phyloP scores from a whole-genome alignment of 1,284 basidiomycete species.

The Rhodofomes roseus region DNA sequence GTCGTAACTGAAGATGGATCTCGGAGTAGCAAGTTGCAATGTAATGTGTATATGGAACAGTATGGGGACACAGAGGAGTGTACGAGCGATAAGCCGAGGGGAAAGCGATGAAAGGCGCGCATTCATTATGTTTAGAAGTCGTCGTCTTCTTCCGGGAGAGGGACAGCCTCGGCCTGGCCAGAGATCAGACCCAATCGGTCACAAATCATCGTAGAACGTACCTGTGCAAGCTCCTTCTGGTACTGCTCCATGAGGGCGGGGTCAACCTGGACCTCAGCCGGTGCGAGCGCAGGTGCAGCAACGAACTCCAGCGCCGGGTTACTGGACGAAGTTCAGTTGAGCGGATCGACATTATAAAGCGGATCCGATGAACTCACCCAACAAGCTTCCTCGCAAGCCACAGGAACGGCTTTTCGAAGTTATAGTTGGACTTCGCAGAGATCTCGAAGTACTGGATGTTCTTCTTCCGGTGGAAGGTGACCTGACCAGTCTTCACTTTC shows the following conservation, averaged over 20 bases:
- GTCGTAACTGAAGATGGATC: background rate
- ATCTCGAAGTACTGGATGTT: constrained; percentile 99
- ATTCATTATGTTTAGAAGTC: constrained; percentile 35
- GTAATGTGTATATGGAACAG: constrained; percentile 24
- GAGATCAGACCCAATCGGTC: background rate
- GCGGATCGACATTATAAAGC: background rate
- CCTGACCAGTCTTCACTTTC: constrained; percentile 98
- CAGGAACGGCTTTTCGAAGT: constrained; percentile 99
- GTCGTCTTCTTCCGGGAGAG: constrained; percentile 79
- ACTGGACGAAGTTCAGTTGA: constrained; percentile 34
- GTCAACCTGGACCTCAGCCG: constrained; percentile 92
- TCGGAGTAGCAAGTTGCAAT: constrained; percentile 2
- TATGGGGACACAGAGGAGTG: constrained; percentile 21
- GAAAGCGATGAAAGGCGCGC: constrained; percentile 11
- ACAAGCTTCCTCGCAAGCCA: constrained; percentile 99
- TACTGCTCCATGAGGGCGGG: constrained; percentile 81
- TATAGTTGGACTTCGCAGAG: constrained; percentile 99
- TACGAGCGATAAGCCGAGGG: constrained; percentile 17
- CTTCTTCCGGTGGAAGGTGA: constrained; percentile 99
- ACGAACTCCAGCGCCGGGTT: constrained; percentile 93
- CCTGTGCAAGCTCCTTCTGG: constrained; percentile 72
- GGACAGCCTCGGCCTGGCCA: constrained; percentile 64
- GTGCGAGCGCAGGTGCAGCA: constrained; percentile 93
- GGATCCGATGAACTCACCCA: constrained; percentile 57
- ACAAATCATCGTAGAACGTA: constrained; percentile 30